These are phyloP conservation scores for Sugiyamaella grinbergsii DNA, from an alignment of 1,139 yeast species.

Conservation along the genomic window DNA sequence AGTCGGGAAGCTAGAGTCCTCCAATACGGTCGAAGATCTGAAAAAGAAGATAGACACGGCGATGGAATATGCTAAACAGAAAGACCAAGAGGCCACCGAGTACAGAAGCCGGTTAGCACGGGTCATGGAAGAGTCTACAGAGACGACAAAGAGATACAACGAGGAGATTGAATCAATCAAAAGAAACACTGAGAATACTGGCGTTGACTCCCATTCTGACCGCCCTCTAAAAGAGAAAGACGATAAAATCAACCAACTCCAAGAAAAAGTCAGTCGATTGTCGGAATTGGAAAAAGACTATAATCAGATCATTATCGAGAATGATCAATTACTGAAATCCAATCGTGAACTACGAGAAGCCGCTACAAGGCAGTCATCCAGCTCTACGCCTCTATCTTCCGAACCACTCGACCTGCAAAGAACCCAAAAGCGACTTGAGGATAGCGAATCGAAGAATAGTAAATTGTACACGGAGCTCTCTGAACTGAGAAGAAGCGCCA, in stretches of 20 bases:
- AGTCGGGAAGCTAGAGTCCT: conserved; percentile 3
- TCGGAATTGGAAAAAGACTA: conserved; percentile 16
- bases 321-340: conserved; percentile 4
- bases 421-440: neutral
- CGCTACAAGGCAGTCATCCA: neutral
- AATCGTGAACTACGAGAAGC: conserved; percentile 11
- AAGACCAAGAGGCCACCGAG: conserved; percentile 27
- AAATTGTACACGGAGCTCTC: conserved; percentile 1
- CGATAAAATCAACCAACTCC: conserved; percentile 6
- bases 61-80: conserved; percentile 27
- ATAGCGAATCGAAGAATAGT: neutral
- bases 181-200: neutral
- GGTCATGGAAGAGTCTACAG: conserved; percentile 24
- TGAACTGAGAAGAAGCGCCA: neutral
- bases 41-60: conserved; percentile 26
- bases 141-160: conserved; percentile 22
- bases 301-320: conserved; percentile 11
- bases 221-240: conserved; percentile 11
- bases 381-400: neutral
- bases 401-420: neutral
- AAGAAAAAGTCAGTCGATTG: neutral
- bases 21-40: conserved; percentile 20
- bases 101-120: conserved; percentile 27
- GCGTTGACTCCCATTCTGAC: too few relatives aligned
- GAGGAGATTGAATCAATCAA: conserved; percentile 13